A percentile compares a stretch with the other conserved stretches of the same genome.
Conservation (phyloP, 106 monocot species). For the Dendrobium nobile region DNA sequence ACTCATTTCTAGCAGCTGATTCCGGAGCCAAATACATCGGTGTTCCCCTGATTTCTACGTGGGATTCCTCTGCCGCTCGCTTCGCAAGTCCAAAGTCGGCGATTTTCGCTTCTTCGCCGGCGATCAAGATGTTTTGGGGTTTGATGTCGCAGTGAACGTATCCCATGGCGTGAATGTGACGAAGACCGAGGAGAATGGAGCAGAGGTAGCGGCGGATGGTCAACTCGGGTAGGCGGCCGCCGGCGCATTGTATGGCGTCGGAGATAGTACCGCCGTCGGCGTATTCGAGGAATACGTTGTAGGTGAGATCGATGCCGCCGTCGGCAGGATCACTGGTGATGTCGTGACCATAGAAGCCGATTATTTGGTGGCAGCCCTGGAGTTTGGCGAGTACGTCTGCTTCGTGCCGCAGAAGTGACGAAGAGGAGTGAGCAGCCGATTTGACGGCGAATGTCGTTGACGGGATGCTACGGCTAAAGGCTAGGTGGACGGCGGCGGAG, state of each 20-base stretch:
- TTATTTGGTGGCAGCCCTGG: conserved; percentile 13
- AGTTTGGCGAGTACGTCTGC: conserved; percentile 7
- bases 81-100: conserved; percentile 43
- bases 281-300: conserved; percentile 23
- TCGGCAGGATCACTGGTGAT: neutral
- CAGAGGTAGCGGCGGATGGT: conserved; percentile 10
- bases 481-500: neutral
- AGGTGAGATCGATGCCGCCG: conserved; percentile 8
- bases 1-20: conserved; percentile 23
- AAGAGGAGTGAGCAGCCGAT: neutral
- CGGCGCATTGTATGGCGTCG: conserved; percentile 15
- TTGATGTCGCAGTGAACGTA: conserved; percentile 46
- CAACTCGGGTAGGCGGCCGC: conserved; percentile 16
- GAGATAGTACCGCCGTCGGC: conserved; percentile 29
- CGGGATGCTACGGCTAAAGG: neutral
- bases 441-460: neutral
- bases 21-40: conserved; percentile 69
- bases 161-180: conserved; percentile 23
- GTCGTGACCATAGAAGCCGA: conserved; percentile 27
- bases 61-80: neutral
- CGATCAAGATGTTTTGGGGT: conserved; percentile 27
- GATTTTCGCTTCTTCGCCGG: conserved; percentile 28
- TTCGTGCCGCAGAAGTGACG: conserved; percentile 8
- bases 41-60: conserved; percentile 31
- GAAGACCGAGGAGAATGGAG: conserved; percentile 28